Evolutionary conservation across 371 early-diverging fungal species (phyloP).

Genomic region (Mortierella sp.): DNA sequence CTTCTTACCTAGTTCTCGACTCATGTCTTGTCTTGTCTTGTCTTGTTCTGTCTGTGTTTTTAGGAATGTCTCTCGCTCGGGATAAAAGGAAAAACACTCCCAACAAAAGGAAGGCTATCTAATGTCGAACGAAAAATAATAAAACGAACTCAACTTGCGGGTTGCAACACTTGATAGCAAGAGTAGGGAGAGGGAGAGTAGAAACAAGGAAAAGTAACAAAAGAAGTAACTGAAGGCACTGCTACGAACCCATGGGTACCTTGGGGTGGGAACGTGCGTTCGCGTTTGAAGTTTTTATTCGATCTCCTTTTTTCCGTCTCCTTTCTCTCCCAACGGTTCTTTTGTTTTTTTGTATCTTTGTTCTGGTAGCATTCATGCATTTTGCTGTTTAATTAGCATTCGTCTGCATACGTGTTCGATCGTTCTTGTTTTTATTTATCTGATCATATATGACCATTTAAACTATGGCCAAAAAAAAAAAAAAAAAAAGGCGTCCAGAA

Average conservation of each 20-base stretch:
- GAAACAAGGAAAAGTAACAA: not conserved
- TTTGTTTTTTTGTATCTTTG: not conserved
- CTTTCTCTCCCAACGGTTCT: not conserved
- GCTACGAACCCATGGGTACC: not conserved
- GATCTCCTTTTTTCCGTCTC: not conserved
- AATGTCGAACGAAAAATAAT: no score
- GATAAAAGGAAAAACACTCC: no score
- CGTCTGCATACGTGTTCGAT: not conserved
- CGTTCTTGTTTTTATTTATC: not conserved
- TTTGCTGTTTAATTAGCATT: not conserved
- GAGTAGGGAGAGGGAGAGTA: no score
- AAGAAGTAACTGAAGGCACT: not conserved
- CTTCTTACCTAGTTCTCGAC: no score
- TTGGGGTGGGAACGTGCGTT: not conserved
- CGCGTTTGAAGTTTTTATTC: not conserved
- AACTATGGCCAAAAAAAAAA: no score
- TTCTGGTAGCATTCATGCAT: not conserved
- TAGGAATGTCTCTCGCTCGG: no score
- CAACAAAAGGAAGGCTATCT: no score
- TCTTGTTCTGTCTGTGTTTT: no score
- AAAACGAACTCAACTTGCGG: not conserved
- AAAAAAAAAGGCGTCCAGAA: not conserved
- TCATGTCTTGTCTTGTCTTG: no score
- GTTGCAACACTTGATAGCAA: not conserved
- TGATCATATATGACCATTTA: no score